Base-by-base conservation (phyloP, 352 stramenopile genomes). In the Thalassiosira sp. region DNA sequence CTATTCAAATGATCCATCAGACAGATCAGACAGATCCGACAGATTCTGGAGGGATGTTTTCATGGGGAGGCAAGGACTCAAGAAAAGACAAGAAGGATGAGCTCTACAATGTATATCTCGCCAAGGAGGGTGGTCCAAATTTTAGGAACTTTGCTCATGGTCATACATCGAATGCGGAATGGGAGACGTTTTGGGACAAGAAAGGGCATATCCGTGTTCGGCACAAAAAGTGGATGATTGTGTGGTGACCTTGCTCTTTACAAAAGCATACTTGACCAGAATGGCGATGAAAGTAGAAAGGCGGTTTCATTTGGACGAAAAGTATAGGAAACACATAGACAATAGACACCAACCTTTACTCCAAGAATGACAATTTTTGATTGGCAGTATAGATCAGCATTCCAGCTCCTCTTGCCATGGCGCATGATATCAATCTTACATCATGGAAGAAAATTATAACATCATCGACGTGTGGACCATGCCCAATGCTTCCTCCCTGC, bases 371-470 rank as follows among this genome's bases (percentile, higher is more conserved):
- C n/a, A n/a, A n/a, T n/a, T n/a, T n/a, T n/a, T n/a, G n/a, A n/a
- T n/a, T n/a, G n/a, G n/a, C n/a, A n/a, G n/a, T n/a, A n/a, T n/a
- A n/a, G n/a, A n/a, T n/a, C n/a, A n/a, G n/a, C n/a, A n/a, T n/a
- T n/a, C n/a, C n/a, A n/a, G n/a, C n/a, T n/a, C n/a, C n/a, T n/a
- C n/a, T n/a, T n/a, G n/a, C n/a, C n/a, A n/a, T 64, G 46, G 25
- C 73, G 58, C 33, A 90, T 68, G 15, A 91, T 73, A 40, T 70
- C 67, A 73, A 91, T 86, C 13, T n/a, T n/a, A 83, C 80, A 56
- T 90, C 82, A 46, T 77, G 72, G 63, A 90, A 91, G 66, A 81
- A 86, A 24, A 25, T 48, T 77, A 90, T 90, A 0, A 83, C 83
- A 18, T 58, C 74, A 42, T 89, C 81, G 5, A 86, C 28, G 79